These are phyloP conservation scores for Hondaea fermentalgiana DNA, from an alignment of 108 stramenopile species.

Conservation along the genomic window DNA sequence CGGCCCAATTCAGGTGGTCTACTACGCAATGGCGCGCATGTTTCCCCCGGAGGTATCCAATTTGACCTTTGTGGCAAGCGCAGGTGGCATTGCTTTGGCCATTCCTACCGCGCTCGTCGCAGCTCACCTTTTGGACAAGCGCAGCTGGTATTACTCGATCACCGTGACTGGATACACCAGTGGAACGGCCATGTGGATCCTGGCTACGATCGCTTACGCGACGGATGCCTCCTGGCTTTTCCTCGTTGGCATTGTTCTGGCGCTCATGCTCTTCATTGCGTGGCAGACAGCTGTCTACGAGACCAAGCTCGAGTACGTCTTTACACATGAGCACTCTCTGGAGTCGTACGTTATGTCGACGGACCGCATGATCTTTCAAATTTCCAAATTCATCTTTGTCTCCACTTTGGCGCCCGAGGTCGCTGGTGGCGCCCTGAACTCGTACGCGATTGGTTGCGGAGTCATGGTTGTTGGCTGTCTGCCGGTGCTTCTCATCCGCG, in stretches of 20 bases:
- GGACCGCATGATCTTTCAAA: background rate
- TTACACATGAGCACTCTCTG: background rate
- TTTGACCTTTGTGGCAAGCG: background rate
- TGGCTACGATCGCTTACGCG: background rate
- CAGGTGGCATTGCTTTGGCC: background rate
- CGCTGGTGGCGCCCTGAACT: background rate
- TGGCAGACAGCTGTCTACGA: background rate
- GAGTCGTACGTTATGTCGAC: background rate
- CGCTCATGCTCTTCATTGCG: background rate
- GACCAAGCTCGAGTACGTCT: background rate
- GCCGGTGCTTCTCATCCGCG: background rate
- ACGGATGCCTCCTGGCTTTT: background rate
- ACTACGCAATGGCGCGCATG: background rate
- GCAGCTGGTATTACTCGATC: background rate
- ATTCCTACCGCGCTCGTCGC: background rate
- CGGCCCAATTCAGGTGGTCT: background rate
- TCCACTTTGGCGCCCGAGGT: background rate
- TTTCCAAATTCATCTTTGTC: background rate
- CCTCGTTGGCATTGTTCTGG: background rate
- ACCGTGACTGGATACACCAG: background rate
- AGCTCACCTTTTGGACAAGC: background rate
- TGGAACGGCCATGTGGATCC: background rate
- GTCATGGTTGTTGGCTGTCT: background rate
- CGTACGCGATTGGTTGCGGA: background rate
- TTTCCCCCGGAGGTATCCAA: background rate